phyloP scores from a whole-genome alignment of 1,284 basidiomycete species.

The Dichomitus squalens region DNA sequence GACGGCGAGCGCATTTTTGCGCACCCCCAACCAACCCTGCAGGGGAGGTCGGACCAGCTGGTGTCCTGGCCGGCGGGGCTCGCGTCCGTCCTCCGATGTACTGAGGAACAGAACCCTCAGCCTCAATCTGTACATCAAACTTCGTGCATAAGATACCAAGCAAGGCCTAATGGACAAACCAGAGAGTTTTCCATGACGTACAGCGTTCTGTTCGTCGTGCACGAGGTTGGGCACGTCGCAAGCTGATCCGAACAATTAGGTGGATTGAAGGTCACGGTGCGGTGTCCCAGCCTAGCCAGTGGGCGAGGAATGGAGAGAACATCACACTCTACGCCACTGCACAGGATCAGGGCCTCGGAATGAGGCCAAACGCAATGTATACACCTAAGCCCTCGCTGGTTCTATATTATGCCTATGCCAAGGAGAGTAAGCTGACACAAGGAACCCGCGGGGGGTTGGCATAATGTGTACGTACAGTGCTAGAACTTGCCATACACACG shows the following conservation, averaged over 20 bases:
- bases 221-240: not conserved
- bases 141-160: too few relatives aligned
- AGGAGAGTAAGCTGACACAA: not conserved
- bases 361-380: conserved; percentile 6
- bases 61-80: not conserved
- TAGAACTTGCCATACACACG: not conserved
- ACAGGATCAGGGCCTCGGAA: conserved; percentile 12
- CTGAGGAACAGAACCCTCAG: too few relatives aligned
- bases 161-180: too few relatives aligned
- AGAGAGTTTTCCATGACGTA: too few relatives aligned
- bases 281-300: not conserved
- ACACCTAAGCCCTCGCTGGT: not conserved
- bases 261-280: not conserved
- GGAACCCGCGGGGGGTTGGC: conserved; percentile 4
- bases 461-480: conserved; percentile 7
- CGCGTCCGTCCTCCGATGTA: not conserved
- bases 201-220: too few relatives aligned
- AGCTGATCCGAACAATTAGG: not conserved
- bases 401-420: not conserved
- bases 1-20: not conserved
- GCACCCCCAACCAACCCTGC: not conserved
- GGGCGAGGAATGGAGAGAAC: not conserved
- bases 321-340: not conserved
- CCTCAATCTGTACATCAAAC: too few relatives aligned
- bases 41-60: not conserved